These are phyloP conservation scores for Stipa capillata DNA, from an alignment of 176 grass and related monocot genomes.

Conservation along the genomic window DNA sequence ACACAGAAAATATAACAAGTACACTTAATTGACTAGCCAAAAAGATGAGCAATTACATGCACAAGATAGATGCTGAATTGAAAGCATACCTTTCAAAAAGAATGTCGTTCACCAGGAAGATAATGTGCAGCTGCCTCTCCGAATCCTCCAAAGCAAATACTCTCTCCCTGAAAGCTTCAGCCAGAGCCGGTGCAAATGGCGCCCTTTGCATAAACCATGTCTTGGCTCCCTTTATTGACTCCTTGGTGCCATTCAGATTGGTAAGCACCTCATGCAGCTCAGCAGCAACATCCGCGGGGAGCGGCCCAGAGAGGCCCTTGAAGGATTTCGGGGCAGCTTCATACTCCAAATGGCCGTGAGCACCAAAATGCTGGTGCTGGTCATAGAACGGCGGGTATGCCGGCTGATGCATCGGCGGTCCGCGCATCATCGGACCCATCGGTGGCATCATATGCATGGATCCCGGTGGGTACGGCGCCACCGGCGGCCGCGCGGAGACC, in stretches of 20 bases:
- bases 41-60: neutral
- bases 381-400: conserved; percentile 66
- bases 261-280: conserved; percentile 63
- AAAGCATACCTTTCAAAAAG: conserved; percentile 81
- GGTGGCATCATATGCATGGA: conserved; percentile 58
- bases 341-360: conserved; percentile 44
- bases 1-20: neutral
- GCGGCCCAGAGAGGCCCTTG: conserved; percentile 60
- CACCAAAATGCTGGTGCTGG: conserved; percentile 53
- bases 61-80: neutral
- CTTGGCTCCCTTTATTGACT: conserved; percentile 96
- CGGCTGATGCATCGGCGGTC: conserved; percentile 47
- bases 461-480: conserved; percentile 27
- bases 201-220: conserved; percentile 86
- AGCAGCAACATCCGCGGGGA: conserved; percentile 74
- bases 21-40: neutral
- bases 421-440: conserved; percentile 32
- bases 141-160: conserved; percentile 80
- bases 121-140: conserved; percentile 86
- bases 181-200: conserved; percentile 63
- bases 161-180: conserved; percentile 76
- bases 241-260: conserved; percentile 88
- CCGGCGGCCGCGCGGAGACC: conserved; percentile 29
- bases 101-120: conserved; percentile 95
- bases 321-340: conserved; percentile 46